Conservation (phyloP, 192 early-diverging fungal species). For the Funneliformis geosporum region DNA sequence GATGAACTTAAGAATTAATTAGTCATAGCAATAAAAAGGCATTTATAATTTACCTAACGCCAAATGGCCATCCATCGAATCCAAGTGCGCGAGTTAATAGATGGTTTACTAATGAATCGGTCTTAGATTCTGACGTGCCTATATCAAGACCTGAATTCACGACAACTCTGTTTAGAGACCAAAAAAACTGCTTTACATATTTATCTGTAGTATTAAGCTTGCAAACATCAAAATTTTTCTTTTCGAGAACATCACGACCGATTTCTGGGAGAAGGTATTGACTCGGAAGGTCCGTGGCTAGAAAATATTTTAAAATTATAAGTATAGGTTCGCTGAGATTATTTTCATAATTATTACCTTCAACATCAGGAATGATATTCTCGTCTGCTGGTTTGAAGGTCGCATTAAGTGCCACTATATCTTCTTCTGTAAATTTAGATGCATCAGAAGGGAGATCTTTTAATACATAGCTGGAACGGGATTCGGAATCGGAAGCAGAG, state of each 20-base stretch:
- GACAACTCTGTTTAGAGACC: not conserved
- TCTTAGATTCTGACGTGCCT: constrained; percentile 14
- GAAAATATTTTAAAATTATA: constrained; percentile 17
- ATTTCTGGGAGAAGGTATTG: constrained; percentile 2
- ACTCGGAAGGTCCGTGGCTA: constrained; percentile 13
- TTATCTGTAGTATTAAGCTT: not conserved
- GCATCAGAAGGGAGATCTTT: constrained; percentile 7
- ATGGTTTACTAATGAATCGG: constrained; percentile 27
- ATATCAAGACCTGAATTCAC: constrained; percentile 26
- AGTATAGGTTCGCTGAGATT: constrained; percentile 13
- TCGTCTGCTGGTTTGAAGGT: constrained; percentile 17
- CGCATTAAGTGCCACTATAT: constrained; percentile 19
- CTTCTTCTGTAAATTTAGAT: not conserved
- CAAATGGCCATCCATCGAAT: constrained; percentile 26
- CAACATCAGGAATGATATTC: constrained; percentile 20
- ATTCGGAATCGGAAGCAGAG: not conserved
- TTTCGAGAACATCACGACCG: constrained; percentile 8
- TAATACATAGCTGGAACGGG: constrained; percentile 10
- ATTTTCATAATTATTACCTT: constrained; percentile 25
- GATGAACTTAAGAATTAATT: constrained; percentile 13
- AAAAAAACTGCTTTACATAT: constrained; percentile 8
- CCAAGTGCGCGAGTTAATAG: constrained; percentile 12
- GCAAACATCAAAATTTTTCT: not conserved
- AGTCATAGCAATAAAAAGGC: constrained; percentile 1
- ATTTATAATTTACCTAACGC: constrained; percentile 25